phyloP scores from a whole-genome alignment of 495 filamentous ascomycete genomes.

The Cudoniella acicularis region DNA sequence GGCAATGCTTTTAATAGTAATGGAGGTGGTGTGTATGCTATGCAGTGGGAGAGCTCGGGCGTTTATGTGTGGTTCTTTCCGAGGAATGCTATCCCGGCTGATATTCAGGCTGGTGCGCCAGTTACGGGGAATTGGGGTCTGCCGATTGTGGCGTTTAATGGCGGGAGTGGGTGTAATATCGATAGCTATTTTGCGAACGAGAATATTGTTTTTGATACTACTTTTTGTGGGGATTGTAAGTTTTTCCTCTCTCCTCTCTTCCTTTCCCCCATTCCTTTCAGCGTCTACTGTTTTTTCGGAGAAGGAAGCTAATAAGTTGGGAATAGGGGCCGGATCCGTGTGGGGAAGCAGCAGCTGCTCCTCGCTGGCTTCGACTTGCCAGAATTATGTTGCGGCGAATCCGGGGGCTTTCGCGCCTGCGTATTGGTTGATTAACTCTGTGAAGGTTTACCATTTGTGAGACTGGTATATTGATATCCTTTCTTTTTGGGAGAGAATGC shows the following conservation, averaged over 20 bases:
- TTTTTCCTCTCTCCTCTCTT: too few species aligned
- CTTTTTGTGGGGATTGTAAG: constrained; percentile 86
- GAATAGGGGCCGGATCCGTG: constrained; percentile 62
- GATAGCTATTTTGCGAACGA: constrained; percentile 62
- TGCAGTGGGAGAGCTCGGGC: constrained; percentile 64
- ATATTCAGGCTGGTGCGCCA: constrained; percentile 49
- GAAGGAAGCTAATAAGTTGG: too few species aligned
- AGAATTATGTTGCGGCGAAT: constrained; percentile 55
- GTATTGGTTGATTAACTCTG: constrained; percentile 68
- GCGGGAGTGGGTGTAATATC: constrained; percentile 55
- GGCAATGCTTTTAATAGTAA: constrained; percentile 69
- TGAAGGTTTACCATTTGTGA: constrained; percentile 47
- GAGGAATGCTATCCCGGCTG: constrained; percentile 39
- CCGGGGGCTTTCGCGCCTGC: constrained; percentile 50
- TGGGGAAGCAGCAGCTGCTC: constrained; percentile 44
- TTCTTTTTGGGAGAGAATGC: too few species aligned
- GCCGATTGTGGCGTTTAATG: constrained; percentile 64
- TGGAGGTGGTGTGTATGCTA: constrained; percentile 75
- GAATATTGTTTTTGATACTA: constrained; percentile 76
- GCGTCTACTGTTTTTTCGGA: constrained; percentile 6
- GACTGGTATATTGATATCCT: too few species aligned
- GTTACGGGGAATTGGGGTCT: constrained; percentile 53
- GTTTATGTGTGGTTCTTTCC: constrained; percentile 55
- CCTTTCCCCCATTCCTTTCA: neutral
- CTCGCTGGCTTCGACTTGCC: constrained; percentile 41